Conservation (phyloP, 1,284 basidiomycete genomes). For the Trichosporon asahii region DNA sequence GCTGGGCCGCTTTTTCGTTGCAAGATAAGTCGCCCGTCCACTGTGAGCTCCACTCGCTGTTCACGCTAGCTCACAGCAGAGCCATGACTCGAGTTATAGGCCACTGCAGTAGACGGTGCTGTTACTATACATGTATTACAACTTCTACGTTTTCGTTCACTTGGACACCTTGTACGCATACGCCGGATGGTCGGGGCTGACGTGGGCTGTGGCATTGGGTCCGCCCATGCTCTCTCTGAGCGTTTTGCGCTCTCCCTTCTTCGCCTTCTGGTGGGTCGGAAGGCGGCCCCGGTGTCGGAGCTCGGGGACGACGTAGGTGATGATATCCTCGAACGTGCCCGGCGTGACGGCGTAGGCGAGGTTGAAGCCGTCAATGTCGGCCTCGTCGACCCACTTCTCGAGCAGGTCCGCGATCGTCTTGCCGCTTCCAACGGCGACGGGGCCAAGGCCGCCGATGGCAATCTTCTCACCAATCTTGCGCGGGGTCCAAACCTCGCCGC, state of each 20-base stretch:
- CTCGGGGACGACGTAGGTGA: constrained; percentile 22
- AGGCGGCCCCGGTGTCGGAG: constrained; percentile 15
- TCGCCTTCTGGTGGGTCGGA: not conserved
- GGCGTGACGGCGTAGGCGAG: constrained; percentile 21
- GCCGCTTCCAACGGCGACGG: constrained; percentile 18
- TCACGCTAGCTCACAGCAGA: too few relatives aligned
- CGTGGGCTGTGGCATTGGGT: constrained; percentile 8
- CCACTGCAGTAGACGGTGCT: not conserved
- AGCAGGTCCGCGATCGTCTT: constrained; percentile 18
- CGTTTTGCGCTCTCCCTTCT: constrained; percentile 10
- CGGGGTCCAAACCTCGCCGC: constrained; percentile 20
- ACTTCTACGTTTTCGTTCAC: not conserved
- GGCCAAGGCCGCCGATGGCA: constrained; percentile 23
- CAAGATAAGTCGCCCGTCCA: too few relatives aligned
- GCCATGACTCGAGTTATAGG: too few relatives aligned
- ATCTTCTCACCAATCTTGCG: constrained; percentile 24
- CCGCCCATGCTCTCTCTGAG: constrained; percentile 21
- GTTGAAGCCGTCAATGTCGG: constrained; percentile 24
- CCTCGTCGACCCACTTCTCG: constrained; percentile 21
- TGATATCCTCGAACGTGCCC: constrained; percentile 23
- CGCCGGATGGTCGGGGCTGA: constrained; percentile 13
- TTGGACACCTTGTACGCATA: constrained; percentile 19
- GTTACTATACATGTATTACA: not conserved
- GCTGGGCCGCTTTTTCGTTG: too few relatives aligned
- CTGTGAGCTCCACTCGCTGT: too few relatives aligned